A percentile compares a stretch with the other conserved stretches of the same genome.
These are phyloP conservation scores for Fusarium equiseti DNA, from an alignment of 2,329 filamentous ascomycete genomes.

Conservation along the genomic window DNA sequence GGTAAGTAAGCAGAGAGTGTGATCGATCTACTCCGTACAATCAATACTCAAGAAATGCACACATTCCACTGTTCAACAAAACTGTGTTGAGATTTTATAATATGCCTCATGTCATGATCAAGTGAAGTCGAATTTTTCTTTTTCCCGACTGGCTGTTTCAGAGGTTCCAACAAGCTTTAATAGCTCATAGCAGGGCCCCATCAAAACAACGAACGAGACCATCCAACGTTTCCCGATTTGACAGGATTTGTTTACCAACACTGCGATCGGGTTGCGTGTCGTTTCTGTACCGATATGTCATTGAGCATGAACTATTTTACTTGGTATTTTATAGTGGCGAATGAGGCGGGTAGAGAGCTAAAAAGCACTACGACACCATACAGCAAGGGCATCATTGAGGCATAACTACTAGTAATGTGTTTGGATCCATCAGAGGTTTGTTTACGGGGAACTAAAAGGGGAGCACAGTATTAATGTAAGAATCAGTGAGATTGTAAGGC, in stretches of 20 bases:
- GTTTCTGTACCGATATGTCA: constrained; percentile 17
- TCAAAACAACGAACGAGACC: not conserved
- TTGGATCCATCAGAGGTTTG: constrained; percentile 12
- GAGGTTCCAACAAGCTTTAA: constrained; percentile 30
- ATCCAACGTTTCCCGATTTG: constrained; percentile 35
- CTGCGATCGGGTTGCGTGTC: constrained; percentile 39
- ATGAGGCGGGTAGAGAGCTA: constrained; percentile 1
- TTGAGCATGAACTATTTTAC: constrained; percentile 26
- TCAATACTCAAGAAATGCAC: not conserved
- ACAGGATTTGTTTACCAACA: constrained; percentile 13
- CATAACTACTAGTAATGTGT: constrained; percentile 1
- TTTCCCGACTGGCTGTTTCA: constrained; percentile 22
- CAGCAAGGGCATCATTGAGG: constrained; percentile 15
- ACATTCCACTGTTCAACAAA: not conserved
- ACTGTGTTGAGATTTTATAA: not conserved
- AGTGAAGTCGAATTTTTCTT: not conserved
- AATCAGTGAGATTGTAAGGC: constrained; percentile 5
- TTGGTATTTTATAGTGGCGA: constrained; percentile 31
- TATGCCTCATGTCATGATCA: not conserved
- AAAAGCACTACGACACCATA: not conserved
- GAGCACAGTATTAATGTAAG: not conserved
- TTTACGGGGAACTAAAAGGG: not conserved
- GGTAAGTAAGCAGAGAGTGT: not conserved
- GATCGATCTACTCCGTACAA: not conserved
- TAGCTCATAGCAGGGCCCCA: constrained; percentile 14